Conservation (phyloP, 2,329 filamentous ascomycete species). For the Cadophora sp. region DNA sequence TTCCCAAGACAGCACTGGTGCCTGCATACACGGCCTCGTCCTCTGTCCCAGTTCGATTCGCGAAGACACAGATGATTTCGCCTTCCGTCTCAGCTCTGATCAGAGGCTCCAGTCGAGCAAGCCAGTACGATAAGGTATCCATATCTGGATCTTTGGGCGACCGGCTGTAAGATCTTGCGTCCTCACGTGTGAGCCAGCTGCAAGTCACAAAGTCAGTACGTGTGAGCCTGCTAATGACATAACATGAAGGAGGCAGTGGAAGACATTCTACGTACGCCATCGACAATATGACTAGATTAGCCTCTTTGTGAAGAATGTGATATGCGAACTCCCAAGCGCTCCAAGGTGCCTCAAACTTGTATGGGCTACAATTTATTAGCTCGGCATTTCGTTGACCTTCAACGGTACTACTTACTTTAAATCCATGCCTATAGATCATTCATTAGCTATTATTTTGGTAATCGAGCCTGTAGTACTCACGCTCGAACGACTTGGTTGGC, state of each 20-base stretch:
- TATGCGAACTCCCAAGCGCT: constrained; percentile 53
- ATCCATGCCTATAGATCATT: constrained; percentile 56
- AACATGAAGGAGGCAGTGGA: too few relatives aligned
- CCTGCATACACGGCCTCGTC: constrained; percentile 47
- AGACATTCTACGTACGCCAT: too few relatives aligned
- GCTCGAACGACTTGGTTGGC: constrained; percentile 23
- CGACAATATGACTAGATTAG: constrained; percentile 70
- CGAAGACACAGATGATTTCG: constrained; percentile 73
- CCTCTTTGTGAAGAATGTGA: constrained; percentile 61
- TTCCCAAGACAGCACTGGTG: constrained; percentile 68
- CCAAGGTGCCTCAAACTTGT: constrained; percentile 58
- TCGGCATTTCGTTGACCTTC: too few relatives aligned
- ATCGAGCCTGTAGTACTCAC: constrained; percentile 9
- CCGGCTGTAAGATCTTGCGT: constrained; percentile 52
- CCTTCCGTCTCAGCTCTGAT: constrained; percentile 57
- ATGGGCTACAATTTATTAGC: too few relatives aligned
- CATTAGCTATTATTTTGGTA: background rate
- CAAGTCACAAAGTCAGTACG: too few relatives aligned
- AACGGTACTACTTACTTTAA: constrained; percentile 61
- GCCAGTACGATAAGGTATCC: constrained; percentile 78
- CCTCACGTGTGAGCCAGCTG: constrained; percentile 67
- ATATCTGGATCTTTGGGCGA: constrained; percentile 68
- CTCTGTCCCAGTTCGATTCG: constrained; percentile 74
- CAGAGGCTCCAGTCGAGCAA: constrained; percentile 71
- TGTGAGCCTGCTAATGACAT: too few relatives aligned